Percentiles rank a stretch among this genome's conserved stretches.
phyloP scores from a whole-genome alignment of 139 green algal species.

The Tetradesmus lagerheimii region DNA sequence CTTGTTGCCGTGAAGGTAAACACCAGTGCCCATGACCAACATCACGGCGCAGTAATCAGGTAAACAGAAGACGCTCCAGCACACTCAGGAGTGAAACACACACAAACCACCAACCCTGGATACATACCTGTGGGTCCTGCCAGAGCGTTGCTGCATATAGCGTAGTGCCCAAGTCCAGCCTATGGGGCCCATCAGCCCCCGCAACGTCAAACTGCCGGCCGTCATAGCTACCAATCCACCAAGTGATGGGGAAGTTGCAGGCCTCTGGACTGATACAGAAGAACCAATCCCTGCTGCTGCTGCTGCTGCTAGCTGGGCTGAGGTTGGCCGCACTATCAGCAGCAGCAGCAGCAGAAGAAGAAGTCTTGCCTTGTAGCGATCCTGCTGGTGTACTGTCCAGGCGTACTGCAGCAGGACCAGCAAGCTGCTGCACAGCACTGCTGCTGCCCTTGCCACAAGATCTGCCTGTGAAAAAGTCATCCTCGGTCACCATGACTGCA shows the following conservation, averaged over 20 bases:
- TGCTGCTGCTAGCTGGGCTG: conserved; percentile 20
- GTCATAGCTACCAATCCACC: conserved; percentile 56
- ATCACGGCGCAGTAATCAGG: too few species aligned
- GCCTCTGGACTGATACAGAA: conserved; percentile 58
- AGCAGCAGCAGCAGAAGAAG: not conserved
- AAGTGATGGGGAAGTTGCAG: conserved; percentile 56
- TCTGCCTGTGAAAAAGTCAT: too few species aligned
- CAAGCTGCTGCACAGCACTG: not conserved
- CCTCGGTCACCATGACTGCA: not conserved
- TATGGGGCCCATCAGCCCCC: conserved; percentile 20
- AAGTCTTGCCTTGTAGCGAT: not conserved
- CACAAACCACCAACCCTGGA: too few species aligned
- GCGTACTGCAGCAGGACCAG: not conserved
- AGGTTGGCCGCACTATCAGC: not conserved
- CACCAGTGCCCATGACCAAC: too few species aligned
- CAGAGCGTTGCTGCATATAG: not conserved
- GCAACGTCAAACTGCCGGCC: conserved; percentile 52
- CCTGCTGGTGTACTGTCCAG: not conserved
- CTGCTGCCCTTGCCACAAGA: not conserved
- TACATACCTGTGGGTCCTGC: conserved; percentile 40
- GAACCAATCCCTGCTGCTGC: conserved; percentile 28
- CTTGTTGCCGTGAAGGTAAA: too few species aligned
- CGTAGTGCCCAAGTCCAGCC: not conserved
- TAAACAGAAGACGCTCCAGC: too few species aligned
- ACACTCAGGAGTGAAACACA: too few species aligned